phyloP scores from a whole-genome alignment of 495 filamentous ascomycete species.

The Xylaria venustula region DNA sequence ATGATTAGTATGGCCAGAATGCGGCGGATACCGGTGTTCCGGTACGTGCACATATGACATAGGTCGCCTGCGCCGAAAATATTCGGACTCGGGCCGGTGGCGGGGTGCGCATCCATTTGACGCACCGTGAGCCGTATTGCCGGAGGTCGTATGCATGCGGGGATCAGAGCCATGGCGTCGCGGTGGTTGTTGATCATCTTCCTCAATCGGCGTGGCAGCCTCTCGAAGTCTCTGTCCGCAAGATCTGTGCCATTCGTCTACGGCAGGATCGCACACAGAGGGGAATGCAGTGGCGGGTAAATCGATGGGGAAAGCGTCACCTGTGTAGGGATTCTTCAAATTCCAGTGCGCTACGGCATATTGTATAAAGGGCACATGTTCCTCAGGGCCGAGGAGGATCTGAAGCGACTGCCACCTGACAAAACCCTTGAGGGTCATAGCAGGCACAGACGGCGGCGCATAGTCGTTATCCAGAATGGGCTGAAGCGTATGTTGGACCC shows the following conservation, averaged over 20 bases:
- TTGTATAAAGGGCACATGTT: constrained; percentile 82
- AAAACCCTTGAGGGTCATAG: constrained; percentile 79
- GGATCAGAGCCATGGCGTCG: constrained; percentile 19
- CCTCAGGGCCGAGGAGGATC: constrained; percentile 80
- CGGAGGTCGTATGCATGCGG: constrained; percentile 19
- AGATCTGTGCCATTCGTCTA: constrained; percentile 78
- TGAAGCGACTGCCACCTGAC: constrained; percentile 94
- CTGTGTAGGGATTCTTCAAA: constrained; percentile 69
- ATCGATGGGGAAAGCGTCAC: constrained; percentile 68
- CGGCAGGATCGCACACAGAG: constrained; percentile 67
- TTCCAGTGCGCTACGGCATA: constrained; percentile 74
- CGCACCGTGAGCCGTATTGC: constrained; percentile 5
- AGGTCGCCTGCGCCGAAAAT: constrained; percentile 27
- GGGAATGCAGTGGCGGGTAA: constrained; percentile 80
- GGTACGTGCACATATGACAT: constrained; percentile 29
- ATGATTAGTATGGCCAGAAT: constrained; percentile 6
- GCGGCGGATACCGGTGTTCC: constrained; percentile 20
- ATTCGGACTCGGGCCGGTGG: constrained; percentile 27
- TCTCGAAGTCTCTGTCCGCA: constrained; percentile 58
- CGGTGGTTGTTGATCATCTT: constrained; percentile 23
- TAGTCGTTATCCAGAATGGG: constrained; percentile 71
- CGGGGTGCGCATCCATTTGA: constrained; percentile 15
- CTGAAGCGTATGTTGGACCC: constrained; percentile 75
- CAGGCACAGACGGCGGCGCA: constrained; percentile 72
- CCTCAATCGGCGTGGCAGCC: constrained; percentile 38